Evolutionary conservation across 2,329 filamentous ascomycete species (phyloP), one percentile per base, ranked within the genome.

Genomic region (Scedosporium aurantiacum): DNA sequence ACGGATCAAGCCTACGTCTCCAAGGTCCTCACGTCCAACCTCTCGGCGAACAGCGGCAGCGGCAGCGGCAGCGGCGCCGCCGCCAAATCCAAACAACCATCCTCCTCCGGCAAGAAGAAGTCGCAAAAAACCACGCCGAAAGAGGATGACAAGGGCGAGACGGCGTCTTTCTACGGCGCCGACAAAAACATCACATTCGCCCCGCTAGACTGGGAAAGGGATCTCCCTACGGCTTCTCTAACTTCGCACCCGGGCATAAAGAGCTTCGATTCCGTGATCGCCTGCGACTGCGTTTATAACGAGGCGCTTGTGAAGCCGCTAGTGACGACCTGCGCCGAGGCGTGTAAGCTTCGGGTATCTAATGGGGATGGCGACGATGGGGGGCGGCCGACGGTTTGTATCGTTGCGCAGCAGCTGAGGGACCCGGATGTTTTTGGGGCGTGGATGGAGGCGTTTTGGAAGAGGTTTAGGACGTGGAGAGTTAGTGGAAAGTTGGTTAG

Each of bases 241-340:
- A 75, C 75, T 1, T 71, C 74, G 10, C 70, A 70, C 14, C 63
- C 66, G 16, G 64, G 60, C 43, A 68, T 64, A 54, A 69, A 67
- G 68, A 79, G 81, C 62, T 87, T 94, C 66, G 88, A 95, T 68
- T 74, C 85, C 14, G 78, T 97, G 10, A 71, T 97, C 41, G 91
- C 91, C 3, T 96, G 91, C 70, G 94, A 99, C 73, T 97, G 92
- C 73, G 88, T 99, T 66, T 99, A 95, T 78, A 99, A 97, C 73
- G 90, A 96, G 66, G 83, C 88, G 2, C 81, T 97, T 2, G 83
- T 97, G 25, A 77, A 82, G 52, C 91, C 92, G 0, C 83, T 97
- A 57, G 89, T 94, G n/a, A 82, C 87, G 67, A 89, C 90, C 0
- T 96, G 90, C 70, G 83, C 79, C 5, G 89, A 95, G 64, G 80